Evolutionary conservation across 768 basidiomycete genomes (phyloP), one percentile per base, ranked within the genome.

Genomic region (Leucocoprinus sp.): DNA sequence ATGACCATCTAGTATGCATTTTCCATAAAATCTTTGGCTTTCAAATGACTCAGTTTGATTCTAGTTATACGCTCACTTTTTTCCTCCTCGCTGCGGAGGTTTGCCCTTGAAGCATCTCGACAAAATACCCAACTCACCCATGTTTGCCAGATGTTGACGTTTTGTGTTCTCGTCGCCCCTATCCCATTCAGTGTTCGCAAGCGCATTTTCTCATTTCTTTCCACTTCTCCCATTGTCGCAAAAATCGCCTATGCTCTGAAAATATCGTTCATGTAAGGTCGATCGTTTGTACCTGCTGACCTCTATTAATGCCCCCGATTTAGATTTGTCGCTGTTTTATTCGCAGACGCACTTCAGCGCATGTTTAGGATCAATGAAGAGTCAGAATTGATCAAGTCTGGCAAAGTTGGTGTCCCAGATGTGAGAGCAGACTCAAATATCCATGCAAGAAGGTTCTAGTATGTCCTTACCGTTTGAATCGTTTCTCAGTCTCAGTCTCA

Each of bases 371-470:
- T 89, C 15, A 76, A 76, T 8, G 76, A 83, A 2, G 87, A 92
- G 59, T 59, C 74, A 0, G 84, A 91, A 27, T 55, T 75, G 15
- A 80, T 84, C 9, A 89, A 83, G 55, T 58, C 68, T 33, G 72
- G 72, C 1, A 65, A 68, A 21, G 70, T 71, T 65, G 39, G 72
- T 68, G 42, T 74, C 65, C 53, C 77, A 11, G 74, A 92, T 57
- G 75, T 80, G 11, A 74, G 86, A 36, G 78, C 80, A 1, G 95
- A 97, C 62, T 86, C 87, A n/a, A 88, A 80, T 60, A 73, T 91
- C 54, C 82, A 93, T 0, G 92, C 92, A 21, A 77, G 92, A 50
- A 93, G 93, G 64, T 98, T 98, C 69, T 93, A 93, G 85, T 91
- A 55, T 49, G 79, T 71, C 24, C 19, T 31, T 18, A n/a, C n/a